Base-by-base conservation (phyloP, 805 yeast species). In the Candida ortonii region DNA sequence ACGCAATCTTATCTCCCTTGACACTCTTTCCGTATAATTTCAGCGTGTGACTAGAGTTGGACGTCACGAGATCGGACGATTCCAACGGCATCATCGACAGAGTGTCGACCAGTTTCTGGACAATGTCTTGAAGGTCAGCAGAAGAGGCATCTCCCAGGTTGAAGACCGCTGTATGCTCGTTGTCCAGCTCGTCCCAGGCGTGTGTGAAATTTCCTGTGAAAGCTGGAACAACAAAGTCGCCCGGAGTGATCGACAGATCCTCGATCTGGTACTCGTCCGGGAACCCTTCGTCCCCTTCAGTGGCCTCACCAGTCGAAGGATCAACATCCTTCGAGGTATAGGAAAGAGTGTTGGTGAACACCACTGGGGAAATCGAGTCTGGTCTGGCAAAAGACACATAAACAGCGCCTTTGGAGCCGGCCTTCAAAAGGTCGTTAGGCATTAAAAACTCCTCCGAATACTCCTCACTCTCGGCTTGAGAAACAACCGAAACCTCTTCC, bases 231-330 rank as follows among this genome's bases (percentile, higher is more conserved):
- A 87, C 70, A 62, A 79, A 90, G 58, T 88, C 97, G 22, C 96
- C 96, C 7, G 93, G 78, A 6, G 64, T 63, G 36, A 90, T 57
- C 38, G 75, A 78, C 52, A 88, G 68, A 38, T 81, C 83, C 61
- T 87, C 97, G 46, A 93, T 76, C 57, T 82, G 93, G 62, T 90
- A 93, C 62, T 89, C 96, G 61, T 93, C 97, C 46, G 83, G 84
- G 71, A 81, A 85, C 12, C 96, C 97, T 46, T 83, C 94, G 28
- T 78, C 85, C 34, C 68, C 81, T 30, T 73, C 78, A 28, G 74
- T 81, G 32, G 82, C 73, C 43, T 72, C 76, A 14, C 80, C 79
- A 11, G 88, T 80, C 7, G 74, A 70, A 30, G 86, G 80, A 48
- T 86, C 83, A 46, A 84, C 68, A 57, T 90, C 97, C 61, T 79